Percentiles rank a stretch among this genome's conserved stretches.
Evolutionary conservation across 306 rosid species (phyloP).

Genomic region (Lathyrus tuberosus): DNA sequence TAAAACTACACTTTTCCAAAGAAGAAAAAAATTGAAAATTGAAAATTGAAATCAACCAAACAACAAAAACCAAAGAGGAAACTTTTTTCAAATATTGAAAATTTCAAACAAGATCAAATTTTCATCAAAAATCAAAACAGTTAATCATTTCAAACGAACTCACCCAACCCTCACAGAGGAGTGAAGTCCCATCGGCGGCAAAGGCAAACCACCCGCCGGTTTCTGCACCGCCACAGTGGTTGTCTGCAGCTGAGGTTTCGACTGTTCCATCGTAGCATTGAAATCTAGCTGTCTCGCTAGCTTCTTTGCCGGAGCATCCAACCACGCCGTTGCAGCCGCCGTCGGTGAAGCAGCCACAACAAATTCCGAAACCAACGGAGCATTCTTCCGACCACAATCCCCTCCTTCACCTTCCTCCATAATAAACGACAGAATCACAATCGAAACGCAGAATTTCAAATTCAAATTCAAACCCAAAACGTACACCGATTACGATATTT

Average conservation of each 20-base stretch:
- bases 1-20: background rate
- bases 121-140: background rate
- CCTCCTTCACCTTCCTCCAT: slow-evolving; percentile 88
- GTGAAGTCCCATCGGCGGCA: slow-evolving; percentile 48
- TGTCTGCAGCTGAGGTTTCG: slow-evolving; percentile 41
- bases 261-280: slow-evolving; percentile 57
- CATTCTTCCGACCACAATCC: slow-evolving; percentile 59
- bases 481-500: slow-evolving; percentile 39
- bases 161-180: slow-evolving; percentile 68
- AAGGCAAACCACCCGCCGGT: slow-evolving; percentile 42
- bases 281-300: slow-evolving; percentile 97
- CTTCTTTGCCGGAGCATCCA: slow-evolving; percentile 83
- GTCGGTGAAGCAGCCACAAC: slow-evolving; percentile 29
- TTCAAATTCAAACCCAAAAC: slow-evolving; percentile 37
- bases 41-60: slow-evolving; percentile 8
- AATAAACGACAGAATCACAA: slow-evolving; percentile 44
- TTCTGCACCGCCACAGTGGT: slow-evolving; percentile 44
- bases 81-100: background rate
- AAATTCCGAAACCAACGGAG: slow-evolving; percentile 46
- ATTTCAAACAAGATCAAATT: background rate
- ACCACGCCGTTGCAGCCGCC: slow-evolving; percentile 38
- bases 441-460: slow-evolving; percentile 16
- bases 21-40: too few relatives aligned
- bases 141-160: slow-evolving; percentile 47
- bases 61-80: background rate